Evolutionary conservation across 257 asterid species (phyloP).

Genomic region (Rehmannia glutinosa): DNA sequence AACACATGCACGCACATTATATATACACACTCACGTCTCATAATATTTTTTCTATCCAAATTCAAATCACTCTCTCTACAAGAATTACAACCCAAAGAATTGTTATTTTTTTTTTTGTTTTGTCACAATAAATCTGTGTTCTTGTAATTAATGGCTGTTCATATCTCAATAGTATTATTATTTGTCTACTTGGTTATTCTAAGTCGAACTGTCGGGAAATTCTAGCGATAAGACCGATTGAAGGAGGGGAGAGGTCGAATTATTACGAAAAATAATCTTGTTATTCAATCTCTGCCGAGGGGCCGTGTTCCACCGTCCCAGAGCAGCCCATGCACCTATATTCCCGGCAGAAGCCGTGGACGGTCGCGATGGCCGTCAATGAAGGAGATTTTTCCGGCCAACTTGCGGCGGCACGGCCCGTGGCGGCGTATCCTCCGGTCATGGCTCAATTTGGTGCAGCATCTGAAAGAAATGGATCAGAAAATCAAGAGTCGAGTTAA

Average conservation of each 20-base stretch:
- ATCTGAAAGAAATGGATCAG: not conserved
- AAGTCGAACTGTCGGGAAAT: not conserved
- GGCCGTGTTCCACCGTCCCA: constrained; percentile 33
- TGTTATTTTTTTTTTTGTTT: too few species aligned
- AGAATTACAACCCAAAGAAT: not conserved
- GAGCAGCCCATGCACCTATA: constrained; percentile 50
- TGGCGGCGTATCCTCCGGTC: constrained; percentile 1
- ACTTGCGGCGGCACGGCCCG: not conserved
- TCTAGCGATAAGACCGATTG: constrained; percentile 26
- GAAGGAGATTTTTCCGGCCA: constrained; percentile 11
- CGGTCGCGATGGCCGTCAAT: constrained; percentile 33
- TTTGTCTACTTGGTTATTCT: not conserved
- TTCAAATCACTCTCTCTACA: not conserved
- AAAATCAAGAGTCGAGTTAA: not conserved
- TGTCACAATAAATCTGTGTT: too few species aligned
- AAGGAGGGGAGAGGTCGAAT: constrained; percentile 28
- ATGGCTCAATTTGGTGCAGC: not conserved
- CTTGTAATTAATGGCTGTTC: constrained; percentile 5
- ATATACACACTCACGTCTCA: not conserved
- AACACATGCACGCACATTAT: too few species aligned
- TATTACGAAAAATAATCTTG: too few species aligned
- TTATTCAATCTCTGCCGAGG: constrained; percentile 47
- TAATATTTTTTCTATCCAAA: not conserved
- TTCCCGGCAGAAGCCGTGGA: constrained; percentile 41
- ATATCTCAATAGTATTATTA: not conserved